A percentile compares a stretch with the other conserved stretches of the same genome.
phyloP scores from a whole-genome alignment of 78 protist genomes.

The Corallochytrium limacisporum region DNA sequence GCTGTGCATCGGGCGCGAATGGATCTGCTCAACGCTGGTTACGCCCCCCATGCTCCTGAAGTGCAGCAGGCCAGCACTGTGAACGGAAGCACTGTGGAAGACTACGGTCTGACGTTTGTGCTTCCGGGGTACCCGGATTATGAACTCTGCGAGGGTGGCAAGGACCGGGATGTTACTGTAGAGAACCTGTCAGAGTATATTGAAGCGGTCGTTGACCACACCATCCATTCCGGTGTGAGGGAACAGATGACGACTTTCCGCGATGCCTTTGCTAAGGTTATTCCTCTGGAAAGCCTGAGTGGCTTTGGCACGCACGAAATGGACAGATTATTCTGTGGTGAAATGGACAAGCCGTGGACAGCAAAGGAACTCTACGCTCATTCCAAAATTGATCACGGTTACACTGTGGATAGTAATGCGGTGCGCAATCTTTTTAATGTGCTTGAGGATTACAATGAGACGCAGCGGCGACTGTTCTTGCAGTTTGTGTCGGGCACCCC shows the following conservation, averaged over 20 bases:
- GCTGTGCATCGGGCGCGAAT: neutral
- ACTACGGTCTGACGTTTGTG: conserved; percentile 17
- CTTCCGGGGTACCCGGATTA: conserved; percentile 26
- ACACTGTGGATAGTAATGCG: conserved; percentile 1
- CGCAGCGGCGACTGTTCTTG: conserved; percentile 21
- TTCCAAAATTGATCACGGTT: conserved; percentile 34
- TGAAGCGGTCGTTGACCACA: neutral
- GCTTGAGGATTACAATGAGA: neutral
- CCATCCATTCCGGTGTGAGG: neutral
- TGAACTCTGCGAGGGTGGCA: neutral
- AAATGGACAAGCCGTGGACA: neutral
- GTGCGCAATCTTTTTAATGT: conserved; percentile 28
- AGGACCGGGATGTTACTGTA: neutral
- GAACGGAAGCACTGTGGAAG: conserved; percentile 9
- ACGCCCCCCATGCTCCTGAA: neutral
- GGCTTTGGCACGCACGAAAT: neutral
- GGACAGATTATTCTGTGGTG: neutral
- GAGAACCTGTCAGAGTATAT: conserved; percentile 23
- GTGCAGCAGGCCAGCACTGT: neutral
- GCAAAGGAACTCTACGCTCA: neutral
- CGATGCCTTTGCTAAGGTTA: neutral
- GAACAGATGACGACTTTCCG: conserved; percentile 2
- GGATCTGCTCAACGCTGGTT: neutral
- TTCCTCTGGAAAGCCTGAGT: neutral
- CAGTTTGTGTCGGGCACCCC: conserved; percentile 61